These are phyloP conservation scores for Daucus carota DNA, from an alignment of 129 eudicot genomes.

Conservation along the genomic window DNA sequence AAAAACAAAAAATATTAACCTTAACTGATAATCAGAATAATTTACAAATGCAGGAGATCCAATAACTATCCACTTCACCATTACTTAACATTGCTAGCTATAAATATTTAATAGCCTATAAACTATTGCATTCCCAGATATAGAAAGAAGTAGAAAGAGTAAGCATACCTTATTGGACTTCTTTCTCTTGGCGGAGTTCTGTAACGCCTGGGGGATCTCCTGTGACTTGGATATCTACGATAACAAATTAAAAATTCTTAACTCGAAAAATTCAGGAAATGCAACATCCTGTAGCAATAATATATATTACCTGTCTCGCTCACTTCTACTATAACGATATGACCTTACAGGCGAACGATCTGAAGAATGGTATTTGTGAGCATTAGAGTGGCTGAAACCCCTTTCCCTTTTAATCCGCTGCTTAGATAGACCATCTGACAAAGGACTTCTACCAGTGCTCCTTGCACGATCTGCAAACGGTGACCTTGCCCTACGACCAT, in stretches of 20 bases:
- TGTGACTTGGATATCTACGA: constrained; percentile 63
- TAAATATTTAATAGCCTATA: neutral
- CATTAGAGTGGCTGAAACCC: constrained; percentile 89
- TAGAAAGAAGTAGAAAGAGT: neutral
- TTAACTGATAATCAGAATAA: too few species aligned
- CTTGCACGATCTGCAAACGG: constrained; percentile 51
- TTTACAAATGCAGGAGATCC: neutral
- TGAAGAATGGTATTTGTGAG: constrained; percentile 76
- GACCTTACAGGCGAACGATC: constrained; percentile 81
- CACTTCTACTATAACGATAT: constrained; percentile 73
- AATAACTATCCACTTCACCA: neutral
- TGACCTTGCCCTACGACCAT: constrained; percentile 57
- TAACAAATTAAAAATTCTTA: neutral
- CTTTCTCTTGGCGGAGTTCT: constrained; percentile 83
- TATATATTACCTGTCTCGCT: constrained; percentile 68
- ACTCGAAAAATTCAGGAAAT: neutral
- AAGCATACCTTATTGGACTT: constrained; percentile 1
- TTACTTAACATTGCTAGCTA: neutral
- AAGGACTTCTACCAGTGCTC: constrained; percentile 68
- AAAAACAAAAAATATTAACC: too few species aligned
- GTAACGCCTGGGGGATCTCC: constrained; percentile 73
- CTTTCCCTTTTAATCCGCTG: constrained; percentile 80
- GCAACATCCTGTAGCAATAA: neutral
- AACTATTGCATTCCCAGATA: neutral
- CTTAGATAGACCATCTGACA: constrained; percentile 71